phyloP scores from a whole-genome alignment of 1,284 basidiomycete species.

The Gymnopus androsaceus region DNA sequence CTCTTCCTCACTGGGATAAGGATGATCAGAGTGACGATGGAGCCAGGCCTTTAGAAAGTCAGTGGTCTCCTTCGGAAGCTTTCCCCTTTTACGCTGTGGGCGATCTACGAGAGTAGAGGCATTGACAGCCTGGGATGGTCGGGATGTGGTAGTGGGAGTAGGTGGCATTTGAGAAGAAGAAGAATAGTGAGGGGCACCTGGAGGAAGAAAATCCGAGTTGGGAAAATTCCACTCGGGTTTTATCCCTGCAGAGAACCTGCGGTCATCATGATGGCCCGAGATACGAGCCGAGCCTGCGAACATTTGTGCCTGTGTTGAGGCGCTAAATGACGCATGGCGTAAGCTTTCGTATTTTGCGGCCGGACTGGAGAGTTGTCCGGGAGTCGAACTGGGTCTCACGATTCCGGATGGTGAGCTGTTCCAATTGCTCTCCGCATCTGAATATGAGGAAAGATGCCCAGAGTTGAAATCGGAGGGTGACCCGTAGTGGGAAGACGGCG shows the following conservation, averaged over 20 bases:
- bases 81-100: conserved; percentile 78
- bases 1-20: conserved; percentile 89
- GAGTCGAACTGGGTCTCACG: conserved; percentile 58
- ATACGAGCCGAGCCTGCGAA: conserved; percentile 68
- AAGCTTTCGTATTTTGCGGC: conserved; percentile 62
- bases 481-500: conserved; percentile 35
- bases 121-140: conserved; percentile 52
- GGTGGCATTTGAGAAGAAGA: conserved; percentile 44
- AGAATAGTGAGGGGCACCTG: conserved; percentile 38
- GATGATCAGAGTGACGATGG: conserved; percentile 84
- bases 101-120: conserved; percentile 68
- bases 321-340: conserved; percentile 64
- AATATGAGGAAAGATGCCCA: conserved; percentile 46
- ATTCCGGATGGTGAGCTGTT: conserved; percentile 48
- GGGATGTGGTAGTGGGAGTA: conserved; percentile 49
- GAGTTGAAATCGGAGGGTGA: conserved; percentile 46
- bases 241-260: conserved; percentile 49
- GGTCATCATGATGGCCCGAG: conserved; percentile 67
- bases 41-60: conserved; percentile 91
- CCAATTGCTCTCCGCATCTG: conserved; percentile 51
- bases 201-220: conserved; percentile 43
- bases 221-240: conserved; percentile 54
- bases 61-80: conserved; percentile 87
- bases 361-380: conserved; percentile 51
- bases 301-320: conserved; percentile 57